These are phyloP conservation scores for Melocanna baccifera DNA, from an alignment of 176 grass and related monocot genomes.

Conservation along the genomic window DNA sequence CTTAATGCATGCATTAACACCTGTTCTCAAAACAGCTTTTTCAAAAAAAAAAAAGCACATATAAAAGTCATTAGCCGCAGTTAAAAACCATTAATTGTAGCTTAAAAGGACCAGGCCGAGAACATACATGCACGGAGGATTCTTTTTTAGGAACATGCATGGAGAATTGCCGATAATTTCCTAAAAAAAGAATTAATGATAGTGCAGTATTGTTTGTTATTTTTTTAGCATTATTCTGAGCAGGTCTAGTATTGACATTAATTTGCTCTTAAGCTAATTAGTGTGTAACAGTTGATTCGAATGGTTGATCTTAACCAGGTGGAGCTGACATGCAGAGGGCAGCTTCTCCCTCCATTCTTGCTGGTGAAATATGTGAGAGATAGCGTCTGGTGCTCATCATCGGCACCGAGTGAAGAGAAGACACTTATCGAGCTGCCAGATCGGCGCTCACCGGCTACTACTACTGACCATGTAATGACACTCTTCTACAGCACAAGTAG, in stretches of 20 bases:
- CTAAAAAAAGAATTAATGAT: background rate
- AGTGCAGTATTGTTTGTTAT: background rate
- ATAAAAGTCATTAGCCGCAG: rapidly evolving
- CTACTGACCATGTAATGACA: conserved; percentile 70
- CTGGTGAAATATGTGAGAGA: conserved; percentile 66
- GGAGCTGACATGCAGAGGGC: conserved; percentile 75
- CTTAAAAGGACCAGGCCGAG: too few relatives aligned
- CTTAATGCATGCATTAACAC: too few relatives aligned
- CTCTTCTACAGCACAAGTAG: conserved; percentile 58
- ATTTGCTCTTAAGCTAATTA: background rate
- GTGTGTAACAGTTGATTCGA: background rate
- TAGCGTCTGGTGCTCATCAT: conserved; percentile 57
- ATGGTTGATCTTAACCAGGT: conserved; percentile 30
- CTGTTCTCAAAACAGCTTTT: too few relatives aligned
- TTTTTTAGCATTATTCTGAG: background rate
- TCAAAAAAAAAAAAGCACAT: too few relatives aligned
- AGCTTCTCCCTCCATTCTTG: conserved; percentile 56
- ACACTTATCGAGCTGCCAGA: background rate
- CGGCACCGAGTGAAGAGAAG: background rate
- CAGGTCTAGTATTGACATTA: background rate
- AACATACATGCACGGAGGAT: background rate
- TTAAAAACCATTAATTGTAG: too few relatives aligned
- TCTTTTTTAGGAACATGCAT: background rate
- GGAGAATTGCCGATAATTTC: background rate
- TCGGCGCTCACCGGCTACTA: background rate